Evolutionary conservation across 257 asterid species (phyloP).

Genomic region (Thymus quinquecostatus): DNA sequence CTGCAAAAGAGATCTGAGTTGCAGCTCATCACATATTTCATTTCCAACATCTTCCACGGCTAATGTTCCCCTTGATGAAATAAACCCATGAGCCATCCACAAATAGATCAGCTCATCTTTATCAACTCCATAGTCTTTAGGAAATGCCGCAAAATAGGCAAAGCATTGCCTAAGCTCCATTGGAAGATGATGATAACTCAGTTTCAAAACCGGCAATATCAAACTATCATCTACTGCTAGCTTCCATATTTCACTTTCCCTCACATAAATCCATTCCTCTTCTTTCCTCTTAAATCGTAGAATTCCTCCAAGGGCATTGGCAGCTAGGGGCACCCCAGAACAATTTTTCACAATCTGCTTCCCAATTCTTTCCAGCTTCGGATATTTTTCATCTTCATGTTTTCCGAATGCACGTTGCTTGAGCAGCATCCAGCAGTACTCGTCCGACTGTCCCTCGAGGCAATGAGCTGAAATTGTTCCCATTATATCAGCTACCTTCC

Average conservation of each 20-base stretch:
- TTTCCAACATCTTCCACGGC: conserved; percentile 33
- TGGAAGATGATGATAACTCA: conserved; percentile 45
- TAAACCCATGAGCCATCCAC: conserved; percentile 37
- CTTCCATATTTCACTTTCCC: not conserved
- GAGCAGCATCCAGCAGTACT: not conserved
- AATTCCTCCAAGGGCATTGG: too few species aligned
- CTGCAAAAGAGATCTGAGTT: conserved; percentile 36
- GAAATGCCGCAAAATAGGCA: conserved; percentile 42
- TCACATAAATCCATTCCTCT: too few species aligned
- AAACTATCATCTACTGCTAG: conserved; percentile 28
- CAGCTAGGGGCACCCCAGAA: too few species aligned
- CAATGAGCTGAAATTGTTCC: not conserved
- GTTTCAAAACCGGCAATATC: conserved; percentile 33
- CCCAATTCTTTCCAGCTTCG: too few species aligned
- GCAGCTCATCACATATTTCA: conserved; percentile 37
- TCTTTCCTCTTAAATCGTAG: too few species aligned
- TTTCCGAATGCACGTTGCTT: not conserved
- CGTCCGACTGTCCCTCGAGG: not conserved
- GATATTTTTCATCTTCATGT: too few species aligned
- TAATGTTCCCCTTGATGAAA: not conserved
- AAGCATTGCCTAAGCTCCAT: conserved; percentile 33
- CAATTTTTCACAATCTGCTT: too few species aligned
- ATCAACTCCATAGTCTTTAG: conserved; percentile 17
- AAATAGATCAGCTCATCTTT: conserved; percentile 29
- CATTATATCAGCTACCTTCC: not conserved